Evolutionary conservation across 2,329 filamentous ascomycete species (phyloP), one percentile per base, ranked within the genome.

Genomic region (Neofusicoccum ribis): DNA sequence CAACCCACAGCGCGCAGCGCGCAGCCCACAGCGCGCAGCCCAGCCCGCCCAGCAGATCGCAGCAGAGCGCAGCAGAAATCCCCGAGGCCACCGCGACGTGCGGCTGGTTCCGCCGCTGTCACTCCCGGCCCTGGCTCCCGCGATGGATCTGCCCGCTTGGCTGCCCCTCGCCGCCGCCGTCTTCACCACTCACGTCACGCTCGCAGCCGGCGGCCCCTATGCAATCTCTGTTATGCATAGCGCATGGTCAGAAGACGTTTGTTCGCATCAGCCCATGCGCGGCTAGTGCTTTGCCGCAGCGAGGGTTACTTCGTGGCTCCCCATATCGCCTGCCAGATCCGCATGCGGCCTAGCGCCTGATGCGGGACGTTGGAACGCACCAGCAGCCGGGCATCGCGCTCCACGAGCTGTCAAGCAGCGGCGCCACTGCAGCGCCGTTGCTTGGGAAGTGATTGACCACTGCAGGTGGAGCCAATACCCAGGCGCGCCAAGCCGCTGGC

Each of bases 341-440:
- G 39, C 46, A 52, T 62, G 31, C 51, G 52, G 60, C 62, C 41
- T 64, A 66, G 69, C 61, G 69, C 67, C 37, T 67, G 63, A 66
- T 64, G 65, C 67, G 64, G 67, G 66, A 66, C 52, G 62, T 56
- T 67, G 51, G 65, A 56, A 59, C 52, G 61, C 61, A 23, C 63
- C 43, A 49, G 43, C 50, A 51, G 60, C 59, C 47, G 59, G 46
- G 59, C 59, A 54, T 46, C 37, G 56, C 56, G 43, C 51, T 56
- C 65, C 62, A 64, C 65, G 65, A 60, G 67, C 66, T 60, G 56
- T 60, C 56, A 60, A 60, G 56, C 56, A 60, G 56, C 56, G 56
- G 43, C 56, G 43, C 56, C 56, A 60, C 56, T 36, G 44, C 46
- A 62, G 59, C 46, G 59, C 59, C 59, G 59, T 62, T 50, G 59